Percentiles rank a stretch among this genome's conserved stretches.
Conservation (phyloP, 768 basidiomycete species). For the Amanita molliuscula region DNA sequence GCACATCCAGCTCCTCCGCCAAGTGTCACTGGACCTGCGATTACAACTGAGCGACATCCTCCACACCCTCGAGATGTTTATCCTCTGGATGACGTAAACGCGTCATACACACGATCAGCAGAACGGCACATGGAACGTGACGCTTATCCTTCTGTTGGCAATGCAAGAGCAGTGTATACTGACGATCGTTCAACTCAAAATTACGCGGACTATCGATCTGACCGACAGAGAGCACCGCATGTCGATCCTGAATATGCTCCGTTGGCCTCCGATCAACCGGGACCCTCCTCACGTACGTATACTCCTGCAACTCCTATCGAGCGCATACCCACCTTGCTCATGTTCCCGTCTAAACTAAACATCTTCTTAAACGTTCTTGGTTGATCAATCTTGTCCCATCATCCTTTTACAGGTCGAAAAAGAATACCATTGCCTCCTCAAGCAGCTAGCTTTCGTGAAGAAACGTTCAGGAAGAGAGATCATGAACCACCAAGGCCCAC, state of each 20-base stretch:
- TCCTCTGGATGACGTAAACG: constrained; percentile 14
- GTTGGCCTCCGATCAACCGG: constrained; percentile 11
- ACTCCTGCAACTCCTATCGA: constrained; percentile 11
- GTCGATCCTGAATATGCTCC: constrained; percentile 1
- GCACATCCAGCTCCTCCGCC: neutral
- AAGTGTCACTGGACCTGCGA: neutral
- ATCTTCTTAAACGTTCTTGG: constrained; percentile 8
- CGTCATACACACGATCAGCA: constrained; percentile 6
- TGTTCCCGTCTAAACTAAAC: constrained; percentile 12
- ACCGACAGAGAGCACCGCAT: constrained; percentile 1
- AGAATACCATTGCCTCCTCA: constrained; percentile 38
- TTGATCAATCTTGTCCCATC: constrained; percentile 6
- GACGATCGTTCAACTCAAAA: neutral
- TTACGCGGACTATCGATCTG: neutral
- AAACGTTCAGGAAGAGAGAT: constrained; percentile 7
- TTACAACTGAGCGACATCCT: neutral
- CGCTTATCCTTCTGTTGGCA: constrained; percentile 8
- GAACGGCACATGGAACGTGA: constrained; percentile 6
- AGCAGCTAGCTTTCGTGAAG: constrained; percentile 24
- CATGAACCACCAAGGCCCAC: neutral
- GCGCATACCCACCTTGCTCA: constrained; percentile 11
- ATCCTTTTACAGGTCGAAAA: constrained; percentile 22
- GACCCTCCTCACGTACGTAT: constrained; percentile 23
- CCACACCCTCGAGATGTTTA: constrained; percentile 13
- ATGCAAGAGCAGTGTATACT: constrained; percentile 3